Evolutionary conservation across 768 basidiomycete genomes (phyloP), one percentile per base, ranked within the genome.

Genomic region (Collybia sp.): DNA sequence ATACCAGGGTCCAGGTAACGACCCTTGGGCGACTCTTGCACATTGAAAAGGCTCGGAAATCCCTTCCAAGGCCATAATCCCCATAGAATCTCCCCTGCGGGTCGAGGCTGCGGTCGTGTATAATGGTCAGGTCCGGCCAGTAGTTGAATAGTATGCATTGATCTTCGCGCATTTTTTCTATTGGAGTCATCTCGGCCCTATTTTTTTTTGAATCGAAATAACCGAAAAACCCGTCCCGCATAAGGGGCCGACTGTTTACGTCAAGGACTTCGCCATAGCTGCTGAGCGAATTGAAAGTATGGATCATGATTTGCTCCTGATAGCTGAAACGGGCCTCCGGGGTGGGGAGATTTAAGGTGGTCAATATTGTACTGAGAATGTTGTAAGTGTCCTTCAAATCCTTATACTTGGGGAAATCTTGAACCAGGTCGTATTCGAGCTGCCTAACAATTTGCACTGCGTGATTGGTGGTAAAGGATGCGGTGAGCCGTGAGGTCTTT

Each of bases 341-440:
- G 13, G 46, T 19, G 12, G 30, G 25, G 11, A 35, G 13, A 3
- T 30, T 13, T 11, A 36, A 25, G 11, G 16, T 20, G 6, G 5
- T 15, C 18, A 42, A 25, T 36, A 17, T 34, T 9, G 12, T 19
- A 30, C 11, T n/a, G 33, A 47, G 46, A 33, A 42, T 47, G 11
- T 5, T 9, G 18, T 47, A 42, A 8, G 46, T 36, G 6, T n/a
- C 12, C 6, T 9, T 12, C 12, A 47, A 4, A 17, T 47, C 30
- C 30, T 43, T 47, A 12, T 42, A 47, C 20, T 43, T 25, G 11
- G 46, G 46, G 17, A 47, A 47, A 37, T 47, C 46, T n/a, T 11
- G 18, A n/a, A 36, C 9, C 19, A 47, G 12, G 18, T 43, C 46
- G 30, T 37, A 36, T 43, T 47, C 46, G 5, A 43, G 46, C n/a